Evolutionary conservation across 2,329 filamentous ascomycete species (phyloP), one percentile per base, ranked within the genome.

Genomic region (Neofusicoccum kwambonambiense): DNA sequence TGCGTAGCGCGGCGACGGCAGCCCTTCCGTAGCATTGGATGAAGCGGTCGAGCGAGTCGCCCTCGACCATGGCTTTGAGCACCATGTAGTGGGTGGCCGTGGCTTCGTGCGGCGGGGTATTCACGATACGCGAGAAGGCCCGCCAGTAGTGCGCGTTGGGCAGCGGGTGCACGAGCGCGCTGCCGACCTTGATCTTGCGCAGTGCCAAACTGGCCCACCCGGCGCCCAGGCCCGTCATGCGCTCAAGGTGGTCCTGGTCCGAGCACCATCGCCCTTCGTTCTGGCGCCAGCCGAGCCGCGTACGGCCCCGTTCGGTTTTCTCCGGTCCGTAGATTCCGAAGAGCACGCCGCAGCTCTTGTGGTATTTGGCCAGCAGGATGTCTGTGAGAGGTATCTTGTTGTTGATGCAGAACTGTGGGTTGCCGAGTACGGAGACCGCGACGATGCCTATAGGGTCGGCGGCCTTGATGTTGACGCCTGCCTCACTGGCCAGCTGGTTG

Each of bases 361-460:
- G 88, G 72, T 91, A 90, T 76, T 98, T 97, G 63, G 93, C 89
- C 72, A 96, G 89, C 35, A 98, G 82, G 66, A 98, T 91, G 73
- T 96, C 91, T 61, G 92, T 89, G 65, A 96, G 82, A 1, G 89
- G 84, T 54, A 84, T 78, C 8, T 87, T 89, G 58, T 45, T n/a
- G 37, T 35, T 39, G 42, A 64, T 52, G 27, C 63, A 64, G 44
- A 52, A 45, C 11, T 60, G 17, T 3, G 44, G 54, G 8, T 37
- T 37, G 19, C 63, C 63, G 22, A 64, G 31, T 5, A 64, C 22
- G 6, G 52, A 60, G 15, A 64, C 63, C 3, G 89, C 90, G 0
- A 89, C 84, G 27, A 93, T 82, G 27, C 92, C 92, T 50, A 96
- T 84, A 0, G 91, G 89, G 69, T 95, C 90, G 9, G 91, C 92